Conservation (phyloP, 768 basidiomycete genomes). For the Kwoniella mangroviensis region DNA sequence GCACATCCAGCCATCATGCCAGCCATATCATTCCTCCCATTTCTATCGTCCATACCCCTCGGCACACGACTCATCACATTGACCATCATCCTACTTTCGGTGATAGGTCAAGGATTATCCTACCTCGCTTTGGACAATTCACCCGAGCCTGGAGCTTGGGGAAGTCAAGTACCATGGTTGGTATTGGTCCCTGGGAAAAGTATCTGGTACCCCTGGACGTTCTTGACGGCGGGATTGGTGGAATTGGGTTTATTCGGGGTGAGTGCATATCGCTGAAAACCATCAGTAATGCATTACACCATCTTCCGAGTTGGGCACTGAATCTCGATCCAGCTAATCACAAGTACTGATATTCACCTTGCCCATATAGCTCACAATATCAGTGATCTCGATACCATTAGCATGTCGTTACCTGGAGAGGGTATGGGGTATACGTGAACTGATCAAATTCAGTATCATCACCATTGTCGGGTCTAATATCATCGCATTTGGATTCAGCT, state of each 20-base stretch:
- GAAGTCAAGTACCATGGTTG: slow-evolving; percentile 65
- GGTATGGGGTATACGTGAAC: slow-evolving; percentile 88
- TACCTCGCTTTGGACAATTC: slow-evolving; percentile 28
- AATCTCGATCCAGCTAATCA: too few relatives aligned
- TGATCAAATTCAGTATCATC: slow-evolving; percentile 79
- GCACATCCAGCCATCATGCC: slow-evolving; percentile 39
- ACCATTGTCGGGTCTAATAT: slow-evolving; percentile 81
- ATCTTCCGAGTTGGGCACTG: too few relatives aligned
- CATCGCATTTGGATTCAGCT: slow-evolving; percentile 84
- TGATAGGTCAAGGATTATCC: slow-evolving; percentile 29
- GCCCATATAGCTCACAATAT: slow-evolving; percentile 69
- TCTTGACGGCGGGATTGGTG: slow-evolving; percentile 84
- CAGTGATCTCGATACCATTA: slow-evolving; percentile 77
- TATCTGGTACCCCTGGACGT: slow-evolving; percentile 88
- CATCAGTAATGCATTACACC: background rate
- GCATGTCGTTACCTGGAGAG: slow-evolving; percentile 89
- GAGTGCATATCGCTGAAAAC: slow-evolving; percentile 43
- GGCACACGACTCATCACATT: slow-evolving; percentile 49
- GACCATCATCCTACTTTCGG: slow-evolving; percentile 38
- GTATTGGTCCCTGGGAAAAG: slow-evolving; percentile 79
- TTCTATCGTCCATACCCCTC: slow-evolving; percentile 55
- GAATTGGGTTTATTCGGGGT: slow-evolving; percentile 86
- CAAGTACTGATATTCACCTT: background rate
- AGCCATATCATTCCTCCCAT: slow-evolving; percentile 55
- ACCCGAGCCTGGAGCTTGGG: slow-evolving; percentile 8